A percentile compares a stretch with the other conserved stretches of the same genome.
Evolutionary conservation across 371 early-diverging fungal genomes (phyloP).

Genomic region (Apophysomyces sp.): DNA sequence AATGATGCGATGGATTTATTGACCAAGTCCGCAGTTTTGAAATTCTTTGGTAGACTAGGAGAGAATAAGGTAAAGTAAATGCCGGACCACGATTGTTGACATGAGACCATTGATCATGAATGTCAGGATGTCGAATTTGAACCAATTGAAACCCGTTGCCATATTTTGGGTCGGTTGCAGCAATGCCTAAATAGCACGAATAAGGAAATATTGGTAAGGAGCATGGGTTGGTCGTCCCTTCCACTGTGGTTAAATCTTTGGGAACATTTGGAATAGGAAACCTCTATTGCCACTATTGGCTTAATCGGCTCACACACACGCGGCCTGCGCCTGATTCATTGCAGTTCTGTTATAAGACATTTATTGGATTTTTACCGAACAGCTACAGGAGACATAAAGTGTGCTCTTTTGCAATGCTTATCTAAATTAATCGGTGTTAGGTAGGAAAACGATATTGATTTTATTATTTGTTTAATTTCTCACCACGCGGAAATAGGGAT

Average conservation of each 20-base stretch:
- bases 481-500: neutral
- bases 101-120: neutral
- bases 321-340: conserved; percentile 25
- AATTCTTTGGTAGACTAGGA: conserved; percentile 45
- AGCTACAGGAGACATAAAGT: conserved; percentile 35
- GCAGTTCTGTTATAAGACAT: conserved; percentile 8
- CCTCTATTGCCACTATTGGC: conserved; percentile 36
- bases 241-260: neutral
- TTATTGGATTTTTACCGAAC: conserved; percentile 21
- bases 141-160: conserved; percentile 24
- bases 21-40: conserved; percentile 38
- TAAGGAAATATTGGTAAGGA: conserved; percentile 36
- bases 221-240: neutral
- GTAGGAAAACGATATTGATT: conserved; percentile 17
- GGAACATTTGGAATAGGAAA: conserved; percentile 22
- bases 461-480: neutral
- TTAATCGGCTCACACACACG: conserved; percentile 33
- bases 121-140: conserved; percentile 27
- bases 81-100: neutral
- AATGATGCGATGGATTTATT: conserved; percentile 30
- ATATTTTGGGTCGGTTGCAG: conserved; percentile 24
- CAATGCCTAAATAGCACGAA: conserved; percentile 26
- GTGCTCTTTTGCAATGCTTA: conserved; percentile 34
- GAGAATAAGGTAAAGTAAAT: conserved; percentile 20
- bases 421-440: conserved; percentile 42